Percentiles rank a stretch among this genome's conserved stretches.
phyloP scores from a whole-genome alignment of 2,329 filamentous ascomycete species.

The Neopestalotiopsis rosae region DNA sequence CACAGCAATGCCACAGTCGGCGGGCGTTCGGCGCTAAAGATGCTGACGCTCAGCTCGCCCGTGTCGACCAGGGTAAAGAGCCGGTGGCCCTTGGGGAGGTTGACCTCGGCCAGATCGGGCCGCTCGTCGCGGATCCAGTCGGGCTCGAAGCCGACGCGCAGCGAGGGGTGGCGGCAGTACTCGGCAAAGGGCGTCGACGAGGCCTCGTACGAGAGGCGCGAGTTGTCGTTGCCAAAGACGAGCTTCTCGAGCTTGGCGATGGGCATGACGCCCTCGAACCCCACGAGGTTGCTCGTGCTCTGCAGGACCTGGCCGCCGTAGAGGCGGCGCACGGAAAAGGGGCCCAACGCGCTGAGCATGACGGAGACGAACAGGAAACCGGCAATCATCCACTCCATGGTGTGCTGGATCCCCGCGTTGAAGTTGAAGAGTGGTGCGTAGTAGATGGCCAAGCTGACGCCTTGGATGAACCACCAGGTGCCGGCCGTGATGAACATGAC shows the following conservation, averaged over 20 bases:
- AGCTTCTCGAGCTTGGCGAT: slow-evolving; percentile 29
- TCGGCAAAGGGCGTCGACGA: slow-evolving; percentile 28
- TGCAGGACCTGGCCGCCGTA: slow-evolving; percentile 30
- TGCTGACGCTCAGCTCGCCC: slow-evolving; percentile 34
- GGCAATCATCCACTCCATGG: slow-evolving; percentile 17
- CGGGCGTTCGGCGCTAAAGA: slow-evolving; percentile 35
- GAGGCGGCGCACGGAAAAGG: slow-evolving; percentile 25
- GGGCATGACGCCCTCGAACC: slow-evolving; percentile 32
- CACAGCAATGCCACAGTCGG: slow-evolving; percentile 35
- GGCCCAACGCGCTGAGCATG: slow-evolving; percentile 24
- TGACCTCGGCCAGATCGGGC: slow-evolving; percentile 4
- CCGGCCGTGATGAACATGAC: slow-evolving; percentile 23
- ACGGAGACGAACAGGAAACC: slow-evolving; percentile 20
- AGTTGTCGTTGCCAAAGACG: slow-evolving; percentile 30
- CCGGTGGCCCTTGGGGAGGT: slow-evolving; percentile 26
- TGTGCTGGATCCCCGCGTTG: not conserved
- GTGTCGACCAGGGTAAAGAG: slow-evolving; percentile 40
- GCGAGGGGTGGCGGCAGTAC: slow-evolving; percentile 21
- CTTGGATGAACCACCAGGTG: slow-evolving; percentile 24
- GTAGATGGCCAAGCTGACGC: slow-evolving; percentile 20
- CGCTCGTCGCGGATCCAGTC: slow-evolving; percentile 20
- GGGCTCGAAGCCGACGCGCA: slow-evolving; percentile 31
- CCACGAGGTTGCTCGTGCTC: slow-evolving; percentile 30
- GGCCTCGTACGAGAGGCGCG: slow-evolving; percentile 31
- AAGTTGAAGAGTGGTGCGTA: slow-evolving; percentile 22